phyloP scores from a whole-genome alignment of 331 rosid genomes.

The Malus hybrid region DNA sequence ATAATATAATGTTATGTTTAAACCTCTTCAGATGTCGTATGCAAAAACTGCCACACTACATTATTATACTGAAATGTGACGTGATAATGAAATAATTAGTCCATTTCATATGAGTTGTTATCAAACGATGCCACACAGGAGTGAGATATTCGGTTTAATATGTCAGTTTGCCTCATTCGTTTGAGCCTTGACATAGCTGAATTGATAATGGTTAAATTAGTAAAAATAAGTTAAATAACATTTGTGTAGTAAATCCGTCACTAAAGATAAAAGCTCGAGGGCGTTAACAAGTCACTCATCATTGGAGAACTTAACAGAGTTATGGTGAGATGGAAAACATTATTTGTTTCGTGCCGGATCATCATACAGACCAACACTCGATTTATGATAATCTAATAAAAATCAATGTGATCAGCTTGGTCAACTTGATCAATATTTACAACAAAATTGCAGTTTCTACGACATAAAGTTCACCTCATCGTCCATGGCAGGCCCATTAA shows the following conservation, averaged over 20 bases:
- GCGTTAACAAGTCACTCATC: neutral
- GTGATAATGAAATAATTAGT: too few relatives aligned
- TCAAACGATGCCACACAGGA: neutral
- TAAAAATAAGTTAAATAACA: neutral
- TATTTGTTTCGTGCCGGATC: neutral
- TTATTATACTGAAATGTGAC: too few relatives aligned
- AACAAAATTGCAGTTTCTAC: neutral
- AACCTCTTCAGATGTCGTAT: too few relatives aligned
- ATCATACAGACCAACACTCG: neutral
- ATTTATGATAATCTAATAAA: neutral
- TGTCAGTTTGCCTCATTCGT: neutral
- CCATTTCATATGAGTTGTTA: too few relatives aligned
- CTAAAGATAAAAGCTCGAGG: too few relatives aligned
- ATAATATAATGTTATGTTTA: too few relatives aligned
- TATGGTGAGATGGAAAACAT: too few relatives aligned
- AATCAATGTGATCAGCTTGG: neutral
- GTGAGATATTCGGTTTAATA: neutral
- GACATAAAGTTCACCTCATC: neutral
- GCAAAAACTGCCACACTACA: neutral
- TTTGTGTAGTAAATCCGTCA: neutral
- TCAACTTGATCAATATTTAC: neutral
- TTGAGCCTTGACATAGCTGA: neutral
- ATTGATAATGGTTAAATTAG: neutral
- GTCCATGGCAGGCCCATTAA: conserved; percentile 16
- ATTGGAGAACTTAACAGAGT: neutral